phyloP scores from a whole-genome alignment of 768 basidiomycete species.

The Lentinula edodes region DNA sequence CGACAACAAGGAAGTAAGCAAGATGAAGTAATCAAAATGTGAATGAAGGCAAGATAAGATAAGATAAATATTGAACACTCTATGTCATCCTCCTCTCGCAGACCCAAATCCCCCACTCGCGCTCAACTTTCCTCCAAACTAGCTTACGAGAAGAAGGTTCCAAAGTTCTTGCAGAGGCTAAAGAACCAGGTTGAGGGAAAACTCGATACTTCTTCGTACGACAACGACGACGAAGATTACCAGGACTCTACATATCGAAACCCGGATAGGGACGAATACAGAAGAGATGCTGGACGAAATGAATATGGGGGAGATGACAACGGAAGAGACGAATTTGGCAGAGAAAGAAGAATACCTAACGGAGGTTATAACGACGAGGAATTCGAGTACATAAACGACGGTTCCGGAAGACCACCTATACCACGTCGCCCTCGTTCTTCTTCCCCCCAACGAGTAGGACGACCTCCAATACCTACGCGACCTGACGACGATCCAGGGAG shows the following conservation, averaged over 20 bases:
- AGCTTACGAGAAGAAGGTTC: conserved; percentile 35
- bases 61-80: too few relatives aligned
- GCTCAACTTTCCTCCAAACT: conserved; percentile 45
- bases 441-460: neutral
- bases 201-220: conserved; percentile 15
- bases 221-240: conserved; percentile 16
- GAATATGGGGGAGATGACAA: neutral
- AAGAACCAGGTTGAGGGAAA: conserved; percentile 32
- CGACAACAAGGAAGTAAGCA: too few relatives aligned
- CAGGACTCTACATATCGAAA: neutral
- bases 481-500: conserved; percentile 43
- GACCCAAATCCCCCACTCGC: conserved; percentile 26
- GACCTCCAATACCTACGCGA: conserved; percentile 41
- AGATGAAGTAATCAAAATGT: too few relatives aligned
- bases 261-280: neutral
- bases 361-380: conserved; percentile 21
- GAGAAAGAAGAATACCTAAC: conserved; percentile 24
- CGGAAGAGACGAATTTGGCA: neutral
- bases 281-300: neutral
- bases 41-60: too few relatives aligned
- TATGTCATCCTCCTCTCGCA: neutral
- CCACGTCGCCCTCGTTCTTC: conserved; percentile 20
- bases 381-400: conserved; percentile 33
- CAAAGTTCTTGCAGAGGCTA: conserved; percentile 39
- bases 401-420: conserved; percentile 45